Evolutionary conservation across 129 eudicot species (phyloP).

Genomic region (Logfia minima): DNA sequence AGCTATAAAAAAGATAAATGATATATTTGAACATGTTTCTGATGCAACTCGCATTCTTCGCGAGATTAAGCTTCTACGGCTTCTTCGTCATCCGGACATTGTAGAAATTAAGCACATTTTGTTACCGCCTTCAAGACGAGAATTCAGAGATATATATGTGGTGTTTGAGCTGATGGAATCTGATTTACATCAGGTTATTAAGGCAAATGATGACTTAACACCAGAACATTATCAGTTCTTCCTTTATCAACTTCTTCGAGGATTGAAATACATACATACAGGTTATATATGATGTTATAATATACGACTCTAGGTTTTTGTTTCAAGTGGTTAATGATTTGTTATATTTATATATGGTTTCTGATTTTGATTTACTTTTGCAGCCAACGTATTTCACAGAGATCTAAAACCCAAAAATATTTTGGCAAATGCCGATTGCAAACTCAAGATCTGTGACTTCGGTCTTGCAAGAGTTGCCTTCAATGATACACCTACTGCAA

Average conservation of each 20-base stretch:
- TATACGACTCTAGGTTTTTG: background rate
- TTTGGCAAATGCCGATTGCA: conserved; percentile 93
- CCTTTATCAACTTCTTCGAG: conserved; percentile 93
- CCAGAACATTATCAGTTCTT: conserved; percentile 95
- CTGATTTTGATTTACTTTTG: conserved; percentile 30
- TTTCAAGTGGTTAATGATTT: conserved; percentile 12
- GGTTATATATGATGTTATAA: conserved; percentile 37
- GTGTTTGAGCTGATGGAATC: conserved; percentile 98
- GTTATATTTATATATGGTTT: background rate
- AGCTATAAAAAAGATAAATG: conserved; percentile 89
- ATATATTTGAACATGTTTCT: conserved; percentile 90
- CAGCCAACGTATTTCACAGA: conserved; percentile 94
- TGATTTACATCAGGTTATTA: conserved; percentile 91
- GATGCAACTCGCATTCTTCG: conserved; percentile 97
- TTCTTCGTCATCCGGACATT: conserved; percentile 95
- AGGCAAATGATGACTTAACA: conserved; percentile 93
- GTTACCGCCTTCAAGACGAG: conserved; percentile 94
- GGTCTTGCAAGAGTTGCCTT: conserved; percentile 99
- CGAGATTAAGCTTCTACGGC: conserved; percentile 94
- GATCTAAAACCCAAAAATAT: conserved; percentile 93
- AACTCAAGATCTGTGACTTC: conserved; percentile 87
- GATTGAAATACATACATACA: conserved; percentile 90
- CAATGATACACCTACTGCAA: conserved; percentile 95
- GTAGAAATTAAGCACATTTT: conserved; percentile 93
- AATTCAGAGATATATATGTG: conserved; percentile 82